Base-by-base conservation (phyloP, 768 basidiomycete genomes). In the Tephrocybe sp. region DNA sequence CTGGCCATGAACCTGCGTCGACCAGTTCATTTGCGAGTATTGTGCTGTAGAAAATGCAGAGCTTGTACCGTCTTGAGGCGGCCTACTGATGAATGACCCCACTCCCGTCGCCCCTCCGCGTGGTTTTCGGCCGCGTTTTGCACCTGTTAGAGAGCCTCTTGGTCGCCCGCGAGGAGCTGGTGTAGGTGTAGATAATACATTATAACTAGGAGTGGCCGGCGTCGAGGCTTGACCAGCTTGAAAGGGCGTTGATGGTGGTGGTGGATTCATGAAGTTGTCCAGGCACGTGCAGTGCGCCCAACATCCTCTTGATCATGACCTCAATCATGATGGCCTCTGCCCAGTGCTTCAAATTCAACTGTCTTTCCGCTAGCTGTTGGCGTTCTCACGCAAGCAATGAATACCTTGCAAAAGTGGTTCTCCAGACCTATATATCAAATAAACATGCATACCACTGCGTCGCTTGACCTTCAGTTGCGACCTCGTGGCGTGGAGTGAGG, bases 81-180 rank as follows among this genome's bases (percentile, higher is more conserved):
- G 41, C 42, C 56, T 34, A 17, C 45, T 44, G 3, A 25, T 23
- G 1, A 38, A 39, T 8, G 51, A 45, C 5, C 51, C 51, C 3
- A 52, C 51, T 24, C 59, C 59, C 17, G 64, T 55, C 20, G 45
- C 46, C 11, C 67, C 68, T 33, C 69, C 73, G 33, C 73, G 73
- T 5, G 79, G 77, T 62, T 81, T 81, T 38, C 73, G 67, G 50
- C 77, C 74, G 34, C 76, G 71, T 65, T 77, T 75, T 47, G 73
- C 74, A 51, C 74, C 73, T 18, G 50, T 51, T 11, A 40, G 41
- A 2, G 25, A 51, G 23, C 70, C 72, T 51, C 70, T 53, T 18
- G 66, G 67, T 25, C 72, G 63, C 24, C 72, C 70, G 8, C 72
- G 67, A 23, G 45, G 28, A 25, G 40, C 26, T 23, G 57, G 50